phyloP scores from a whole-genome alignment of 176 grass and related monocot species.

The Tillandsia fasciculata region DNA sequence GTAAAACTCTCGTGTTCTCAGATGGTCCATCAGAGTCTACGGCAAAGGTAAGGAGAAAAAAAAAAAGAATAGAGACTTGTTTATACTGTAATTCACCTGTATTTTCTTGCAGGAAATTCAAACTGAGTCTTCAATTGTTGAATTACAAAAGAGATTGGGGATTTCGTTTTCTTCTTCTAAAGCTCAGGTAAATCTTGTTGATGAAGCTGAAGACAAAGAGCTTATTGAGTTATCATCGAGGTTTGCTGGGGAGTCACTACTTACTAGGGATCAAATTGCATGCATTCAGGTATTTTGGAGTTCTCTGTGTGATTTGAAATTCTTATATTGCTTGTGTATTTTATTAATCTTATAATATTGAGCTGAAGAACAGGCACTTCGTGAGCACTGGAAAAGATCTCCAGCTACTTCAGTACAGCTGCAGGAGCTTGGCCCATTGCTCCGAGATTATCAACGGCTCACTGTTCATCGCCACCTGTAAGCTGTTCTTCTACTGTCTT shows the following conservation, averaged over 20 bases:
- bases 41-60: conserved; percentile 39
- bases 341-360: conserved; percentile 7
- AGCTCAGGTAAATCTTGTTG: conserved; percentile 43
- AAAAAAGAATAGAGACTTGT: background rate
- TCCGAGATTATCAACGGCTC: conserved; percentile 77
- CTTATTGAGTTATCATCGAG: conserved; percentile 52
- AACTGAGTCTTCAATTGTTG: conserved; percentile 31
- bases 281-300: conserved; percentile 54
- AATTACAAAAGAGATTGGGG: conserved; percentile 62
- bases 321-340: background rate
- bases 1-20: conserved; percentile 21
- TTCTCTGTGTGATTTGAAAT: conserved; percentile 8
- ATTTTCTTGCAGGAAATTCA: conserved; percentile 9
- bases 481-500: conserved; percentile 12
- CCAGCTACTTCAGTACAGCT: conserved; percentile 49
- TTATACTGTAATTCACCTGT: background rate
- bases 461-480: conserved; percentile 42
- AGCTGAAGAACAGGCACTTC: conserved; percentile 48
- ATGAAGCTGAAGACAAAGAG: conserved; percentile 80
- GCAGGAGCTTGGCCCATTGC: conserved; percentile 66
- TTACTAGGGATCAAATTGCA: conserved; percentile 41
- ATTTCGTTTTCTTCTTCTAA: conserved; percentile 52
- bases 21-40: conserved; percentile 26
- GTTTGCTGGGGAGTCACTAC: conserved; percentile 55
- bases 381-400: conserved; percentile 66